Conservation (phyloP, 768 basidiomycete genomes). For the Pleurotus eryngii region DNA sequence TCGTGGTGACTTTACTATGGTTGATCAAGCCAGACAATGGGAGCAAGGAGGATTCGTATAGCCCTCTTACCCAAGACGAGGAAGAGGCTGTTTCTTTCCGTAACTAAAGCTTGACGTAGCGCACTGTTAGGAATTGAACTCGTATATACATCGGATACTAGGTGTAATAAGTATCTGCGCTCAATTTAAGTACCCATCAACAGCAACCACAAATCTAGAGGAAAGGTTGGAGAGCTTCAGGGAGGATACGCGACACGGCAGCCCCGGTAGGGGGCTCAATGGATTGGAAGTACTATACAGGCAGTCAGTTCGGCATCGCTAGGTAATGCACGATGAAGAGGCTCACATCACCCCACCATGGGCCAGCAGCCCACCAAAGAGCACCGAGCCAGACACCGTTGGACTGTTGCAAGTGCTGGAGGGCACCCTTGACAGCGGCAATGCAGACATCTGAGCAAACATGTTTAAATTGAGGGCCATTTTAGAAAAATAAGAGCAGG, state of each 20-base stretch:
- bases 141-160: too few species aligned
- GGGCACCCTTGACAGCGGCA: conserved; percentile 47
- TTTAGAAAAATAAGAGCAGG: not conserved
- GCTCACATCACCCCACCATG: conserved; percentile 57
- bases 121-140: too few species aligned
- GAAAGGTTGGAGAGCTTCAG: conserved; percentile 55
- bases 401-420: conserved; percentile 57
- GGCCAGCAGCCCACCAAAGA: conserved; percentile 60
- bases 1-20: conserved; percentile 32
- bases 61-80: not conserved
- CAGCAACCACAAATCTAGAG: conserved; percentile 20
- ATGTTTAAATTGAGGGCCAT: not conserved
- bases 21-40: conserved; percentile 8
- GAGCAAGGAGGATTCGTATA: not conserved
- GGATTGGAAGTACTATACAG: conserved; percentile 50
- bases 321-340: not conserved
- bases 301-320: not conserved
- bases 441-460: conserved; percentile 31
- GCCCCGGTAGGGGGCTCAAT: conserved; percentile 60
- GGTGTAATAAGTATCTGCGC: too few species aligned
- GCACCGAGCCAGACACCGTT: conserved; percentile 52
- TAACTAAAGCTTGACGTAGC: too few species aligned
- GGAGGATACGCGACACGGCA: conserved; percentile 50
- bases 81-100: not conserved
- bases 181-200: too few species aligned